These are phyloP conservation scores for Choanephora cucurbitarum DNA, from an alignment of 371 early-diverging fungal species.

Conservation along the genomic window DNA sequence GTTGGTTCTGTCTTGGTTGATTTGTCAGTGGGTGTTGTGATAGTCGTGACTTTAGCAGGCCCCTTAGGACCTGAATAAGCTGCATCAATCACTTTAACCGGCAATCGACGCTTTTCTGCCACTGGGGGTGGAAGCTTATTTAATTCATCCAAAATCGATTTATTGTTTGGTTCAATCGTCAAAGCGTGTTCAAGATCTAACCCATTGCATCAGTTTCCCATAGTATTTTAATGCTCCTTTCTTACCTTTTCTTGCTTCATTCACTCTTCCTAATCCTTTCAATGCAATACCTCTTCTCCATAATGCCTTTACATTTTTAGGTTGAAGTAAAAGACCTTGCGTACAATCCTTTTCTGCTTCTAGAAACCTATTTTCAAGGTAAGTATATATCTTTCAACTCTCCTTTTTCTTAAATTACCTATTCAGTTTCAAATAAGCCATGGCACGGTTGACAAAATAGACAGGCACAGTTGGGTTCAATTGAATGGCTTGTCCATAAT, in stretches of 20 bases:
- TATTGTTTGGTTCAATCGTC: constrained; percentile 71
- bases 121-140: constrained; percentile 36
- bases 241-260: constrained; percentile 63
- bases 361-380: constrained; percentile 50
- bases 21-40: not conserved
- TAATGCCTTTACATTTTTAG: constrained; percentile 78
- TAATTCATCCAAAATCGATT: constrained; percentile 64
- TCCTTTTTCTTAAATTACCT: constrained; percentile 39
- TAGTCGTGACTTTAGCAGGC: not conserved
- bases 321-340: constrained; percentile 60
- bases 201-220: no score
- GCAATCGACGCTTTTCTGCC: constrained; percentile 19
- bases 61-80: constrained; percentile 8
- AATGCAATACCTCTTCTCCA: constrained; percentile 82
- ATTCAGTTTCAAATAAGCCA: constrained; percentile 78
- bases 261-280: constrained; percentile 53
- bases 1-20: no score
- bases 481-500: constrained; percentile 72
- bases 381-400: not conserved
- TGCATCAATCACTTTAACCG: constrained; percentile 37
- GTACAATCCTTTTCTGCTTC: constrained; percentile 79
- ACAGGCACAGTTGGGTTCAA: constrained; percentile 67
- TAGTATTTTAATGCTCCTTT: no score
- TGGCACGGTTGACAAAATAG: constrained; percentile 79
- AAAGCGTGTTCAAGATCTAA: constrained; percentile 67